These are phyloP conservation scores for Daldinia loculata DNA, from an alignment of 495 filamentous ascomycete species.

Conservation along the genomic window DNA sequence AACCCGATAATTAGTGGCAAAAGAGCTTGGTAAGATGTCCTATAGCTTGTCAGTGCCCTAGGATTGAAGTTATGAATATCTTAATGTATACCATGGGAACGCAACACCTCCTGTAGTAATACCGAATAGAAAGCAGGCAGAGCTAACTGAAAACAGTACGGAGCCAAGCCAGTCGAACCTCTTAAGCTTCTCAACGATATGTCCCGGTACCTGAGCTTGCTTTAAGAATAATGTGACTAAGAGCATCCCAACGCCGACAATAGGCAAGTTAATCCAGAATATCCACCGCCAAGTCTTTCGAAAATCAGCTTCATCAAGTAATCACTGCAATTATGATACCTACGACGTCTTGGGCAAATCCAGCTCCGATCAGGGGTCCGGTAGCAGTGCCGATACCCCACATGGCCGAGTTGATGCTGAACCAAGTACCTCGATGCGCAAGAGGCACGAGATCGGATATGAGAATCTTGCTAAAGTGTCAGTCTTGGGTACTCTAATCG, in stretches of 20 bases:
- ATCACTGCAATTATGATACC: conserved; percentile 56
- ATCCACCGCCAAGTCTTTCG: conserved; percentile 46
- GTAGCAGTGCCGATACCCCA: conserved; percentile 72
- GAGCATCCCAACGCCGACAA: conserved; percentile 51
- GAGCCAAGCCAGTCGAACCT: conserved; percentile 67
- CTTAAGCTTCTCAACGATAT: conserved; percentile 56
- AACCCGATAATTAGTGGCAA: conserved; percentile 63
- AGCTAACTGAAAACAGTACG: conserved; percentile 58
- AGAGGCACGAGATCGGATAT: conserved; percentile 71
- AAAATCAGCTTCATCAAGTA: conserved; percentile 3
- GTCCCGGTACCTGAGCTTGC: conserved; percentile 43
- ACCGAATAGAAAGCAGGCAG: conserved; percentile 59
- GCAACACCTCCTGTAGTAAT: conserved; percentile 63
- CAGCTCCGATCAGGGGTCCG: conserved; percentile 75
- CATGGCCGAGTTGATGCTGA: conserved; percentile 57
- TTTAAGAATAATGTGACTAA: conserved; percentile 53
- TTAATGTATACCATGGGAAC: conserved; percentile 55
- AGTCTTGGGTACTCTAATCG: neutral
- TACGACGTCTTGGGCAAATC: conserved; percentile 65
- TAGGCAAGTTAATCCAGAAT: conserved; percentile 58
- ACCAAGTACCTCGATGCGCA: conserved; percentile 57
- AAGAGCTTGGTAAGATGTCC: conserved; percentile 56
- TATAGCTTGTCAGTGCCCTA: neutral
- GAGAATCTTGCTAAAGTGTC: conserved; percentile 43
- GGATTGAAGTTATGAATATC: conserved; percentile 4